Evolutionary conservation across 192 early-diverging fungal genomes (phyloP).

Genomic region (Rhizophagus prolifer): DNA sequence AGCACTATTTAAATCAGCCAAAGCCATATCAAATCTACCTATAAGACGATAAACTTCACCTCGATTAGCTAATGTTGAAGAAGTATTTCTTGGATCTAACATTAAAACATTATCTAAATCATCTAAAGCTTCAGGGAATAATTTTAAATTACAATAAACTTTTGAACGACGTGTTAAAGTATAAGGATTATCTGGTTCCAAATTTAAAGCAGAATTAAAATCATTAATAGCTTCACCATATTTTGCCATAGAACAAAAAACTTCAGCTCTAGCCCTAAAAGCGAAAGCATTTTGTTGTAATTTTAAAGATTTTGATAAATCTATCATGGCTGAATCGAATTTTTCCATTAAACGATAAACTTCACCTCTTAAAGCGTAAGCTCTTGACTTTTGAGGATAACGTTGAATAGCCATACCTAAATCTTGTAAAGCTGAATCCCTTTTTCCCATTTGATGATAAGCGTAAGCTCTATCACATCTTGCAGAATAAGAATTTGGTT

Average conservation of each 20-base stretch:
- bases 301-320: constrained; percentile 4
- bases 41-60: constrained; percentile 24
- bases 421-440: constrained; percentile 2
- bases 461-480: constrained; percentile 8
- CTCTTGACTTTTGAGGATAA: constrained; percentile 9
- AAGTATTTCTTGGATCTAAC: not conserved
- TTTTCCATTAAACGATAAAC: not conserved
- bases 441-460: constrained; percentile 6
- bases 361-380: constrained; percentile 4
- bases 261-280: not conserved
- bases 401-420: not conserved
- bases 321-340: not conserved
- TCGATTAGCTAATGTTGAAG: constrained; percentile 9
- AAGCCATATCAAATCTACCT: not conserved
- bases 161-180: constrained; percentile 6
- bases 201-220: constrained; percentile 9
- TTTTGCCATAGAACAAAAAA: not conserved
- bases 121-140: not conserved
- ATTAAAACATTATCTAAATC: constrained; percentile 6
- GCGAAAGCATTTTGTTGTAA: not conserved
- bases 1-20: constrained; percentile 5
- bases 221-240: not conserved
- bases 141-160: not conserved
- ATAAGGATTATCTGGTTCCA: not conserved
- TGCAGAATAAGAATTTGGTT: not conserved